These are phyloP conservation scores for Deinandra increscens DNA, from an alignment of 129 eudicot species.

Conservation along the genomic window DNA sequence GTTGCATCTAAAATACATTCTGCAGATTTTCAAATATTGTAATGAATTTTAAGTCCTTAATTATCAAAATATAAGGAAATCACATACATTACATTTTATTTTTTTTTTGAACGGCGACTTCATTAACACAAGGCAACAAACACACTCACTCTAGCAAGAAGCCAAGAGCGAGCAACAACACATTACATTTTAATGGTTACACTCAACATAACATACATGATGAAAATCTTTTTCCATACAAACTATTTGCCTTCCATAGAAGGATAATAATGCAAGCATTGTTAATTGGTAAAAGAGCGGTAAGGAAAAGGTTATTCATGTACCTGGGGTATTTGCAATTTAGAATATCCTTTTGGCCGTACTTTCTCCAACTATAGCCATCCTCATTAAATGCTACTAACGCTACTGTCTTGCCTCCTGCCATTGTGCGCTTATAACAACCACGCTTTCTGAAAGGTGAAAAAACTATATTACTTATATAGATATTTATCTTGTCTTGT, in stretches of 20 bases:
- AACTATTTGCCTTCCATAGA: neutral
- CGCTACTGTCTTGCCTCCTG: neutral
- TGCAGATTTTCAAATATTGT: slow-evolving; percentile 2
- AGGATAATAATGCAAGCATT: neutral
- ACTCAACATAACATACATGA: neutral
- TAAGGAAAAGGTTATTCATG: neutral
- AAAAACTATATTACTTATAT: slow-evolving; percentile 4
- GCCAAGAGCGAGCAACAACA: too few species aligned
- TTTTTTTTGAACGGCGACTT: too few species aligned
- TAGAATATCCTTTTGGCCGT: slow-evolving; percentile 2
- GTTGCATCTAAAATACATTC: slow-evolving; percentile 12
- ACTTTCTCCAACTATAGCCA: slow-evolving; percentile 17
- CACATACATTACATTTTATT: neutral
- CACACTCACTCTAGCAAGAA: too few species aligned
- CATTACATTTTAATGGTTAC: neutral
- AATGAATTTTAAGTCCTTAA: neutral
- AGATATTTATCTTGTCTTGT: too few species aligned
- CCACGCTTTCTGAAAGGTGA: neutral
- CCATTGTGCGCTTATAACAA: neutral
- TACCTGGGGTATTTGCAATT: slow-evolving; percentile 6
- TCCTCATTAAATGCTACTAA: neutral
- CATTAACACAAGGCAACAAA: too few species aligned
- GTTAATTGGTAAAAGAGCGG: neutral
- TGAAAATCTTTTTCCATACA: neutral
- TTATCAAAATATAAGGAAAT: neutral